Evolutionary conservation across 139 green algal species (phyloP).

Genomic region (Haematococcus lacustris): DNA sequence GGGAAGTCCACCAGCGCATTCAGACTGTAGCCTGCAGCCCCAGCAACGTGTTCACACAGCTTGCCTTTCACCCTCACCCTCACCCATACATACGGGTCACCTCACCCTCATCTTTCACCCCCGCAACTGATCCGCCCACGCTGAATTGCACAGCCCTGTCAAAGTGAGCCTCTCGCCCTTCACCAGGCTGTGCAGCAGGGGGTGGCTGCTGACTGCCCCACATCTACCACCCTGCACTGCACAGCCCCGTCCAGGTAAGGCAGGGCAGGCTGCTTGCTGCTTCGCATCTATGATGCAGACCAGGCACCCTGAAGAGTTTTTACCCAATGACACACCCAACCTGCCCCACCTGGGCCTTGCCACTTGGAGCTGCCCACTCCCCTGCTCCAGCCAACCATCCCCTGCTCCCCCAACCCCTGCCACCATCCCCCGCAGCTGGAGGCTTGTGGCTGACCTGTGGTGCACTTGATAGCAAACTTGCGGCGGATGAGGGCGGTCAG

Average conservation of each 20-base stretch:
- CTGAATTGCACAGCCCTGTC: not conserved
- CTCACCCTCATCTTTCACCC: not conserved
- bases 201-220: too few species aligned
- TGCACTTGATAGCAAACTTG: conserved; percentile 99
- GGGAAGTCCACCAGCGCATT: conserved; percentile 95
- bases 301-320: too few species aligned
- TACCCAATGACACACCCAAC: too few species aligned
- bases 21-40: conserved; percentile 57
- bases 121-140: too few species aligned
- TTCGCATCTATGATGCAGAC: too few species aligned
- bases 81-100: not conserved
- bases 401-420: not conserved
- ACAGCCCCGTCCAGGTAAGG: too few species aligned
- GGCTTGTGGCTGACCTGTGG: conserved; percentile 57
- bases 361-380: too few species aligned
- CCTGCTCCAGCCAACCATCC: too few species aligned
- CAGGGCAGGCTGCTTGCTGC: too few species aligned
- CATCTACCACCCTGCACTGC: too few species aligned
- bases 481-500: conserved; percentile 83
- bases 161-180: not conserved
- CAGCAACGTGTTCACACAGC: not conserved
- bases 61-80: not conserved
- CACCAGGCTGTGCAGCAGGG: not conserved
- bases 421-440: not conserved
- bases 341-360: too few species aligned